Evolutionary conservation across 75 land plant species (phyloP).

Genomic region (Pinus albicaulis): DNA sequence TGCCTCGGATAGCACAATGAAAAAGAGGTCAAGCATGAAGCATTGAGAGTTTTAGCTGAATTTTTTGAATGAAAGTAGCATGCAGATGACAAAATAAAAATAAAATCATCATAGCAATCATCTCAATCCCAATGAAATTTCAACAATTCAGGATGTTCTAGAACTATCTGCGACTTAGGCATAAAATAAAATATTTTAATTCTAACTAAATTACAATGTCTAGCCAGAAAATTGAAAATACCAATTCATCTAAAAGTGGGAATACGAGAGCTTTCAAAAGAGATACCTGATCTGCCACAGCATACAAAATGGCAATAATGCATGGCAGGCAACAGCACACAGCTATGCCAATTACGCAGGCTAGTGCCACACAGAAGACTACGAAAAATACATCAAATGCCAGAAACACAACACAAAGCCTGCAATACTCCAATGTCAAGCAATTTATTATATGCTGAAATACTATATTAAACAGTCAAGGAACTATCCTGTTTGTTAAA

Average conservation of each 20-base stretch:
- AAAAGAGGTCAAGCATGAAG: too few species aligned
- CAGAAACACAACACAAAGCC: constrained; percentile 69
- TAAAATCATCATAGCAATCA: too few species aligned
- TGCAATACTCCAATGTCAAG: constrained; percentile 60
- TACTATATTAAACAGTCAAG: background rate
- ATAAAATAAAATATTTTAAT: background rate
- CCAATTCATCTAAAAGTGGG: background rate
- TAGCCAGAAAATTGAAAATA: background rate
- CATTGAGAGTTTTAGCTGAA: too few species aligned
- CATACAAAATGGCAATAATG: constrained; percentile 74
- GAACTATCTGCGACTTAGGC: background rate
- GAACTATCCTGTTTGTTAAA: background rate
- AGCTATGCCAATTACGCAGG: constrained; percentile 74
- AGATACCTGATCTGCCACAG: constrained; percentile 75
- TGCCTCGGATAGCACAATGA: too few species aligned
- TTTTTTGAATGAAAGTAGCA: too few species aligned
- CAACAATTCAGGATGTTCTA: too few species aligned
- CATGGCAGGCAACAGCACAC: constrained; percentile 82
- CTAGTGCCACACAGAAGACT: constrained; percentile 69
- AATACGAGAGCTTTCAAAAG: background rate
- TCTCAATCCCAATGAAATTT: too few species aligned
- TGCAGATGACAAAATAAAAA: background rate
- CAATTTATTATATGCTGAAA: background rate
- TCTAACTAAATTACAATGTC: background rate
- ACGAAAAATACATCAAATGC: constrained; percentile 70